Evolutionary conservation across 2,329 filamentous ascomycete species (phyloP), one percentile per base, ranked within the genome.

Genomic region (Westerdykella sp.): DNA sequence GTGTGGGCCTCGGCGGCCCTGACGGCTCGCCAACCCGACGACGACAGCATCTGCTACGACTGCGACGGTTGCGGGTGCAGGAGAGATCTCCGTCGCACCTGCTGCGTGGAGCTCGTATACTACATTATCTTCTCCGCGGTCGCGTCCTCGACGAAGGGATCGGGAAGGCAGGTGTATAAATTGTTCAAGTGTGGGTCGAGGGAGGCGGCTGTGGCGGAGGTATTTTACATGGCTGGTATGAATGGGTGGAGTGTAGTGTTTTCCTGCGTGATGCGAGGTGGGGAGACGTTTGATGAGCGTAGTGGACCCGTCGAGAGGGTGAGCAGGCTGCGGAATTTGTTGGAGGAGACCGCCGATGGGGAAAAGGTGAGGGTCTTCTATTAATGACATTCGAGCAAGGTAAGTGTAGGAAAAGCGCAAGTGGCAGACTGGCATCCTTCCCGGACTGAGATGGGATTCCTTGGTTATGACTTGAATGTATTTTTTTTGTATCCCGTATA

Each of bases 181-280:
- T 28, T 66, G 6, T 38, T 61, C 34, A 59, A 52, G 30, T 66
- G 57, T 35, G 62, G 63, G 4, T 62, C 59, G 39, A 53, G 62
- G 6, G 60, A 64, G 16, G 57, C 56, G 11, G 63, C 62, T 1
- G 46, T 49, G 2, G 47, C 57, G 1, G 60, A 66, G 39, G 53
- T 55, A 0, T 66, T 61, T 38, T 58, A 63, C 39, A 49, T 54
- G 2, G 43, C 56, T 5, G 60, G 62, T 2, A 40, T 57, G 9
- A 55, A 59, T 25, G 62, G 63, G 1, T 65, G 57, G 56, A 63
- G 51, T 30, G 34, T 66, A 2, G 54, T 49, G 0, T 67, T 66
- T 28, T 58, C 56, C 15, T 67, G 62, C 28, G 55, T 63, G 2
- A 53, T 58, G 45, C 51, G 53, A 38, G 42, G 48, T 2, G 55